Evolutionary conservation across 2,329 filamentous ascomycete genomes (phyloP).

Genomic region (Hyphodiscus sp.): DNA sequence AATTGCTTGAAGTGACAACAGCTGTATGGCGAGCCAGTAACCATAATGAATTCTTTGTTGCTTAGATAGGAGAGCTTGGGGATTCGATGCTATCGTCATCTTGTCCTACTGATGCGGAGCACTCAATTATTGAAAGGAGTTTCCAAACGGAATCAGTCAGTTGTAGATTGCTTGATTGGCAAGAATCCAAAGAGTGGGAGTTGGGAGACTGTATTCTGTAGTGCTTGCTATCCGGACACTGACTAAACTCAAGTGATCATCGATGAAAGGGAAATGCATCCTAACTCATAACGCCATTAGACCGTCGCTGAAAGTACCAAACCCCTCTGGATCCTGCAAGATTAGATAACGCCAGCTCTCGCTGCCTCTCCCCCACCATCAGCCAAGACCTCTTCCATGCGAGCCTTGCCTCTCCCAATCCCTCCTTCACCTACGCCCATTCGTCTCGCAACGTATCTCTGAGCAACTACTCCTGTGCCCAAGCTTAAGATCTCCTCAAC

Average conservation of each 20-base stretch:
- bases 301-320: neutral
- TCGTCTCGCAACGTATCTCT: conserved; percentile 86
- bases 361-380: conserved; percentile 55
- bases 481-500: conserved; percentile 80
- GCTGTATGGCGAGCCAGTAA: too few species aligned
- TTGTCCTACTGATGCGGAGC: too few species aligned
- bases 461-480: conserved; percentile 77
- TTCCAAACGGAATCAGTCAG: too few species aligned
- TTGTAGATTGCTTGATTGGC: too few species aligned
- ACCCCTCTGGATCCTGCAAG: neutral
- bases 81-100: too few species aligned
- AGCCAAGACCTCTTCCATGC: conserved; percentile 47
- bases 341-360: conserved; percentile 43
- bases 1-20: too few species aligned
- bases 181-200: neutral
- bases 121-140: too few species aligned
- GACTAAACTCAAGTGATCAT: neutral
- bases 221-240: neutral
- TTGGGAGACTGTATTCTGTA: neutral
- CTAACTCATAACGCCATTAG: neutral
- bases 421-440: conserved; percentile 92
- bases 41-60: too few species aligned
- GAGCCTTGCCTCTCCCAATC: conserved; percentile 55
- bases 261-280: neutral
- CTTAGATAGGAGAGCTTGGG: too few species aligned